Evolutionary conservation across 169 alveolate genomes (phyloP).

Genomic region (Plasmodium billcollinsi): DNA sequence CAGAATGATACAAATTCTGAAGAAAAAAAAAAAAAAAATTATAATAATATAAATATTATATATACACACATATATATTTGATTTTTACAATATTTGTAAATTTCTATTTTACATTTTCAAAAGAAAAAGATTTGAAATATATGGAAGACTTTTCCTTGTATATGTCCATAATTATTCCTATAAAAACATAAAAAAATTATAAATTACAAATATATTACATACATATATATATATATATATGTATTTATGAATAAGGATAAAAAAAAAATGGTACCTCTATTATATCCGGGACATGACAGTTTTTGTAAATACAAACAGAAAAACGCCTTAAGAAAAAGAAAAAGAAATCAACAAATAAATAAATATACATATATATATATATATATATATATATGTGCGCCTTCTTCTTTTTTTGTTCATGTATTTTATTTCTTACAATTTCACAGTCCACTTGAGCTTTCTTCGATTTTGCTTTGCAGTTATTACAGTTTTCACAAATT

Average conservation of each 20-base stretch:
- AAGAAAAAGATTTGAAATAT: conserved; percentile 64
- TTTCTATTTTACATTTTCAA: conserved; percentile 42
- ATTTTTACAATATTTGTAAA: too few species aligned
- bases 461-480: conserved; percentile 65
- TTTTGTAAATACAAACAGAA: conserved; percentile 72
- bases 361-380: background rate
- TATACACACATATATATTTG: too few species aligned
- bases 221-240: background rate
- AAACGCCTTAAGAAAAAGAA: conserved; percentile 54
- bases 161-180: conserved; percentile 75
- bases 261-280: conserved; percentile 19
- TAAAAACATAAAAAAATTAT: background rate
- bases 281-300: conserved; percentile 53
- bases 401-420: background rate
- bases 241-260: background rate
- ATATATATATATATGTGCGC: background rate
- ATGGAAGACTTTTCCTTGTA: conserved; percentile 50
- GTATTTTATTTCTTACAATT: conserved; percentile 26
- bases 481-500: conserved; percentile 56
- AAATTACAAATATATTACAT: too few species aligned
- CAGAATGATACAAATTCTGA: conserved; percentile 28
- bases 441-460: conserved; percentile 76
- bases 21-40: background rate
- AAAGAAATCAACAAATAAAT: background rate
- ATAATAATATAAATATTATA: background rate